Percentiles rank a stretch among this genome's conserved stretches.
These are phyloP conservation scores for Exophiala phaeomuriformis DNA, from an alignment of 2,329 filamentous ascomycete species.

Conservation along the genomic window DNA sequence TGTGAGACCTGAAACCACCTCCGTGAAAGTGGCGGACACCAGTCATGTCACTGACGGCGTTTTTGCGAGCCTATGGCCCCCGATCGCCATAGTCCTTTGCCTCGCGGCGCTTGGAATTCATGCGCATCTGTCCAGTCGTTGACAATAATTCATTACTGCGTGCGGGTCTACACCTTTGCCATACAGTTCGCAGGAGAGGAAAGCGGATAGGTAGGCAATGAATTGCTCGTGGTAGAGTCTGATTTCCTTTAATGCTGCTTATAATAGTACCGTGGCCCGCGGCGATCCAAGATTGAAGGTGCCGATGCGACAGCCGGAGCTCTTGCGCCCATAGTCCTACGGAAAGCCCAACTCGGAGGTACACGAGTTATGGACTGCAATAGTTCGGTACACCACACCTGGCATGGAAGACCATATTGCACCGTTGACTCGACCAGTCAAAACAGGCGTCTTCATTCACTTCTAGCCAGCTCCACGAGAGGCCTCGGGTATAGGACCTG, in stretches of 20 bases:
- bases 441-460: slow-evolving; percentile 36
- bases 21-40: slow-evolving; percentile 2
- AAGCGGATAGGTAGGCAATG: slow-evolving; percentile 18
- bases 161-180: slow-evolving; percentile 27
- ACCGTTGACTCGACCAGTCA: slow-evolving; percentile 34
- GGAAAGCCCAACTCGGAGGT: slow-evolving; percentile 24
- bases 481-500: slow-evolving; percentile 15
- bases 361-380: slow-evolving; percentile 41
- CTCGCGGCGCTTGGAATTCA: slow-evolving; percentile 17
- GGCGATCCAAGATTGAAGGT: slow-evolving; percentile 43
- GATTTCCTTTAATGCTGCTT: slow-evolving; percentile 32
- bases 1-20: slow-evolving; percentile 20
- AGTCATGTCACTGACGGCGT: background rate
- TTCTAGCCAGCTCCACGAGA: slow-evolving; percentile 31
- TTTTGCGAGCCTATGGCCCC: slow-evolving; percentile 11
- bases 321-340: slow-evolving; percentile 25
- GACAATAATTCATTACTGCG: slow-evolving; percentile 28
- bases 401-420: slow-evolving; percentile 41
- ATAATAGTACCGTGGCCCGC: slow-evolving; percentile 29
- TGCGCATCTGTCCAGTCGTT: slow-evolving; percentile 22
- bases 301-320: slow-evolving; percentile 36
- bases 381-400: slow-evolving; percentile 40
- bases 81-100: slow-evolving; percentile 3
- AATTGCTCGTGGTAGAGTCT: slow-evolving; percentile 29
- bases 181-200: slow-evolving; percentile 23